phyloP scores from a whole-genome alignment of 2,329 filamentous ascomycete genomes.

The Scedosporium boydii region DNA sequence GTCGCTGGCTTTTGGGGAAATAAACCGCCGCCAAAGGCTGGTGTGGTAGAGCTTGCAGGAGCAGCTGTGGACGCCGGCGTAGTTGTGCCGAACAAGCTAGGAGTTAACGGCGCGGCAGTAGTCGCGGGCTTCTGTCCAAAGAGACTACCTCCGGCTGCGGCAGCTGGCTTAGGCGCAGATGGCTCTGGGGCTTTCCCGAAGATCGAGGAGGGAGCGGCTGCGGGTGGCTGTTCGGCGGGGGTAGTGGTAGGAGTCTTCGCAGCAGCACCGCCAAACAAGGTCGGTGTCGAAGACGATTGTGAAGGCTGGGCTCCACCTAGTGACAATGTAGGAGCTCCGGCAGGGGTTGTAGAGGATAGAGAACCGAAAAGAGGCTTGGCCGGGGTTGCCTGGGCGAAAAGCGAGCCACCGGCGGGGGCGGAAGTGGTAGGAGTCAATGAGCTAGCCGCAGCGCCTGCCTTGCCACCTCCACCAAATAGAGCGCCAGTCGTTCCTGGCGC shows the following conservation, averaged over 20 bases:
- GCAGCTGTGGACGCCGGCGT: neutral
- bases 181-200: slow-evolving; percentile 2
- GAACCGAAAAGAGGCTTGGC: slow-evolving; percentile 5
- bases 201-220: neutral
- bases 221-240: neutral
- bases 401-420: slow-evolving; percentile 13
- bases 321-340: slow-evolving; percentile 1
- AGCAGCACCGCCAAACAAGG: slow-evolving; percentile 9
- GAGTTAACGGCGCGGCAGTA: neutral
- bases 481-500: slow-evolving; percentile 11
- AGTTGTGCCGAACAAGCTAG: slow-evolving; percentile 2
- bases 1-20: neutral
- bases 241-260: neutral
- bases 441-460: slow-evolving; percentile 10
- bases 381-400: slow-evolving; percentile 6
- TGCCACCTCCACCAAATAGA: slow-evolving; percentile 17
- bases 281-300: slow-evolving; percentile 3
- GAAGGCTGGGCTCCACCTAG: slow-evolving; percentile 4
- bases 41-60: neutral
- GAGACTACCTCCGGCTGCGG: neutral
- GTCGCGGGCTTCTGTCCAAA: slow-evolving; percentile 8
- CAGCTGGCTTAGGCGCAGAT: neutral
- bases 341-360: slow-evolving; percentile 4
- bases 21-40: neutral
- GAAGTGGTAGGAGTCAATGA: slow-evolving; percentile 20